Conservation (phyloP, 129 eudicot species). For the Ambrosia trifida region DNA sequence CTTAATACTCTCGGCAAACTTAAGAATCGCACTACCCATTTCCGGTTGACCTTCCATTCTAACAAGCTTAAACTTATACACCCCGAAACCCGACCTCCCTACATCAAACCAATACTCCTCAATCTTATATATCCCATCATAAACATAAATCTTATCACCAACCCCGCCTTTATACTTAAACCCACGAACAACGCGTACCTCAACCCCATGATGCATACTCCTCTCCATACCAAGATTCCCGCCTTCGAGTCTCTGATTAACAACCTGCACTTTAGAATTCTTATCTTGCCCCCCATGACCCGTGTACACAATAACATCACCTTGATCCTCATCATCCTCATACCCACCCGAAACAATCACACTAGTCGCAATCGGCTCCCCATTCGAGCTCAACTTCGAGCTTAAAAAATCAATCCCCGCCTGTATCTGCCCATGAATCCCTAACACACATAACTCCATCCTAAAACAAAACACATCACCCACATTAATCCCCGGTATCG, state of each 20-base stretch:
- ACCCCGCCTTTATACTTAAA: background rate
- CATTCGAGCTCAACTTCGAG: constrained; percentile 4
- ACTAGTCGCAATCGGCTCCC: constrained; percentile 20
- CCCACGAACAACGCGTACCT: constrained; percentile 17
- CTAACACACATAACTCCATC: constrained; percentile 12
- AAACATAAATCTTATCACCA: background rate
- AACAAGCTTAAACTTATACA: constrained; percentile 8
- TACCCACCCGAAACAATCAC: constrained; percentile 19
- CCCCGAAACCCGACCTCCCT: constrained; percentile 14
- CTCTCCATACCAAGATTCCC: constrained; percentile 19
- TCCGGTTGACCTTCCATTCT: constrained; percentile 18
- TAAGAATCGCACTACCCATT: constrained; percentile 16
- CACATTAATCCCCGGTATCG: constrained; percentile 7
- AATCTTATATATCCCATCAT: constrained; percentile 18
- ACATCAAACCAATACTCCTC: constrained; percentile 4
- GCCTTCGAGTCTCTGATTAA: constrained; percentile 8
- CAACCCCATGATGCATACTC: constrained; percentile 14
- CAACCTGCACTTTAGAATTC: background rate
- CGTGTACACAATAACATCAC: constrained; percentile 10
- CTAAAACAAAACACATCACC: constrained; percentile 12
- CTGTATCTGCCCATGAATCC: background rate
- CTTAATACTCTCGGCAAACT: background rate
- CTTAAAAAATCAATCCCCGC: constrained; percentile 17
- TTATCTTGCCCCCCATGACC: constrained; percentile 22
- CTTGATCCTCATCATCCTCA: constrained; percentile 12